A percentile compares a stretch with the other conserved stretches of the same genome.
Conservation (phyloP, 176 grass and related monocot genomes). For the Chrysopogon serrulatus region DNA sequence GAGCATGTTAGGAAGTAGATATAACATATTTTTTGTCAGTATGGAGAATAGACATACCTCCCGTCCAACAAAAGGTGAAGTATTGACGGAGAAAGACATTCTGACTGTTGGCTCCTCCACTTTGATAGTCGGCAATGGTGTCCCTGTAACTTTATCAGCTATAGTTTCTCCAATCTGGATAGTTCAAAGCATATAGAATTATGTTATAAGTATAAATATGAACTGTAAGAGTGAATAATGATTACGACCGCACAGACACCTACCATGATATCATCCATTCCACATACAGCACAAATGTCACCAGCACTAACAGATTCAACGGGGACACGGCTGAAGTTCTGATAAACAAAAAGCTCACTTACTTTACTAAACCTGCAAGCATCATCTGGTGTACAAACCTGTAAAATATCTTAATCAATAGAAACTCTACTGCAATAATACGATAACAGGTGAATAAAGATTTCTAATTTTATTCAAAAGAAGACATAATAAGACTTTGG, state of each 20-base stretch:
- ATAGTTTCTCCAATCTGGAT: conserved; percentile 97
- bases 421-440: conserved; percentile 13
- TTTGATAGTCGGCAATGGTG: conserved; percentile 88
- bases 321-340: conserved; percentile 76
- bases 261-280: conserved; percentile 94
- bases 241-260: conserved; percentile 34
- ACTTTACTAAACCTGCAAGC: conserved; percentile 77
- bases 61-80: conserved; percentile 88
- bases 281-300: conserved; percentile 98
- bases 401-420: conserved; percentile 34
- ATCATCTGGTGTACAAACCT: conserved; percentile 94
- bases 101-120: conserved; percentile 97
- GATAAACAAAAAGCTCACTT: conserved; percentile 94
- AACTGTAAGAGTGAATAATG: conserved; percentile 18
- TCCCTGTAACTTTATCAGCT: conserved; percentile 81
- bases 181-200: conserved; percentile 20
- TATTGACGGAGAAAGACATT: conserved; percentile 99
- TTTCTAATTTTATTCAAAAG: not conserved
- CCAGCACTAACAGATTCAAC: conserved; percentile 81
- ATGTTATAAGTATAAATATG: conserved; percentile 27
- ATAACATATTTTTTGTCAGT: conserved; percentile 7
- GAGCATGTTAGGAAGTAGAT: not conserved
- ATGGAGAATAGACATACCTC: conserved; percentile 51
- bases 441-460: not conserved
- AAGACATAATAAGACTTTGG: not conserved